phyloP scores from a whole-genome alignment of 148 eudicot species.

The Rhododendron ferrugineum region DNA sequence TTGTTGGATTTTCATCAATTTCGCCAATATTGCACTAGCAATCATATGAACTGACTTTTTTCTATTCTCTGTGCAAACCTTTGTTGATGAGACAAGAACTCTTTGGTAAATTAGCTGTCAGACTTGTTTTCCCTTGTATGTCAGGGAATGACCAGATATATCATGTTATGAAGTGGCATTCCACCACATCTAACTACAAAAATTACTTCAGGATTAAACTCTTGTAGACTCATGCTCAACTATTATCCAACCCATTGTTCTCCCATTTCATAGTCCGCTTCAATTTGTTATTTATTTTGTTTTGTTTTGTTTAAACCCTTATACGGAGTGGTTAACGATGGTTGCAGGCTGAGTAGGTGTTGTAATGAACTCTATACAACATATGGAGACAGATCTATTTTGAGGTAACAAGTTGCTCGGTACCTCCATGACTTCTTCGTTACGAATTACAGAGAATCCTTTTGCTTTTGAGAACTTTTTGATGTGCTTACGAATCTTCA shows the following conservation, averaged over 20 bases:
- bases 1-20: neutral
- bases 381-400: neutral
- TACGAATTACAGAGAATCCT: neutral
- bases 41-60: neutral
- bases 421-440: neutral
- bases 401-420: conserved; percentile 5
- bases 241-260: neutral
- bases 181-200: neutral
- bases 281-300: neutral
- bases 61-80: neutral
- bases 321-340: neutral
- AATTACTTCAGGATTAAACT: no score
- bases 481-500: neutral
- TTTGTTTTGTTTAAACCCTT: neutral
- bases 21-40: neutral
- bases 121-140: neutral
- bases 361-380: neutral
- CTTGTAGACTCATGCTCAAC: neutral
- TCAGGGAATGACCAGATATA: neutral
- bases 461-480: neutral
- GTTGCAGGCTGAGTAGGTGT: conserved; percentile 15
- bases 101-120: neutral
- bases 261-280: neutral
- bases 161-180: neutral
- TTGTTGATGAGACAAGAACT: neutral